Evolutionary conservation across 164 flowering plant species (phyloP), one percentile per base, ranked within the genome.

Genomic region (Buxus sempervirens): DNA sequence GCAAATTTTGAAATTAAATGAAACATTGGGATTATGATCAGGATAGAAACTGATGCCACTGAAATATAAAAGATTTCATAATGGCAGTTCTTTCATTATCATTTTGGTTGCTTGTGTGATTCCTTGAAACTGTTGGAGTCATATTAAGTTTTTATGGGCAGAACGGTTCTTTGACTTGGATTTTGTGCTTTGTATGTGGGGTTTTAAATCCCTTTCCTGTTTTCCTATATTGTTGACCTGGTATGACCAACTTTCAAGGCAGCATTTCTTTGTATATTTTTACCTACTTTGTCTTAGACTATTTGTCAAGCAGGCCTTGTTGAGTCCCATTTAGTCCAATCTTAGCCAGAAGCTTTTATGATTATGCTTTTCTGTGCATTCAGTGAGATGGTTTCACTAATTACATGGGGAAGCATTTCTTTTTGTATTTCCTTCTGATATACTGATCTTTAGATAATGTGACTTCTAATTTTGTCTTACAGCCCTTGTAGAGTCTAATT

Each of bases 281-380:
- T 45, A 45, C 13, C 5, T 10, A 10, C 12, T 10, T 1, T 15
- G 51, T 10, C 51, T 45, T 45, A 5, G 51, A 45, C 51, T 45
- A 10, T 10, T 45, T 45, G 51, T 45, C 51, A 5, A 45, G 14
- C 51, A 45, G 51, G 51, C 51, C 16, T 45, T 45, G 5, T 45
- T 5, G 1, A 45, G 18, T 45, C 51, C 51, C 5, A 45, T 45
- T 45, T 10, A 15, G 12, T 45, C 51, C 45, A 41, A 45, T 2
- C 51, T 45, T 5, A 15, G 18, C 9, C 13, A 45, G 1, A 10
- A 32, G 7, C 14, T 45, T 45, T 45, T 15, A 45, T 5, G 51
- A 45, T 45, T 45, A 45, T 45, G 51, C 45, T 67, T 58, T 24
- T 56, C 16, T 56, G 51, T 64, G 53, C 23, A 63, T 26, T 63